Percentiles rank a stretch among this genome's conserved stretches.
Evolutionary conservation across 225 moss, liverwort and hornwort species (phyloP).

Genomic region (Pseudisothecium myosuroides): DNA sequence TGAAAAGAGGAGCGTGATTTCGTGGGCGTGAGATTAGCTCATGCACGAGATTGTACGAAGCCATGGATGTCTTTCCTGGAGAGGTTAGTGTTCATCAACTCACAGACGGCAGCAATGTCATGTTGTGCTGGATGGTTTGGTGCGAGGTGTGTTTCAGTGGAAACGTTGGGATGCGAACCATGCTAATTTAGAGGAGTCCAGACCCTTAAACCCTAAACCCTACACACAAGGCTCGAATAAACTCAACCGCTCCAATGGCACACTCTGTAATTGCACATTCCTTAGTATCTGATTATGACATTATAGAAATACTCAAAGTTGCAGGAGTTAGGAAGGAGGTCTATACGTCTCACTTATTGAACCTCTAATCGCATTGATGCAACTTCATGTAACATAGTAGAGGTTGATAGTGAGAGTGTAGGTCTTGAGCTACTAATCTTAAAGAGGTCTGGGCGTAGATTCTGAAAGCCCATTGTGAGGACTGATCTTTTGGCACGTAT

Average conservation of each 20-base stretch:
- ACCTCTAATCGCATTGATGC: not conserved
- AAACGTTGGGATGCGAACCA: not conserved
- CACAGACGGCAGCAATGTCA: slow-evolving; percentile 22
- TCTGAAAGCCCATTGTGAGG: not conserved
- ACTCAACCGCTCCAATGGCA: not conserved
- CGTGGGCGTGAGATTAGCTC: not conserved
- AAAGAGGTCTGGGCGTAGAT: not conserved
- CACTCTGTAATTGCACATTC: not conserved
- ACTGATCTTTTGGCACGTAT: not conserved
- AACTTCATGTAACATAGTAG: not conserved
- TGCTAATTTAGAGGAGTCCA: not conserved
- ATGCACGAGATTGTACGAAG: slow-evolving; percentile 17
- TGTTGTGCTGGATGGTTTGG: slow-evolving; percentile 6
- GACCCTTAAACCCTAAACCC: not conserved
- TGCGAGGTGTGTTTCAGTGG: slow-evolving; percentile 12
- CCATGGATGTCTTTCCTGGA: not conserved
- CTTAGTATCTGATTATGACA: not conserved
- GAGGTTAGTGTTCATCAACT: slow-evolving; percentile 4
- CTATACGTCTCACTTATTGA: not conserved
- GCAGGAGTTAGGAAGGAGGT: not conserved
- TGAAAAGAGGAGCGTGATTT: not conserved
- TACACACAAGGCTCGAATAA: not conserved
- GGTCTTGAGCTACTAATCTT: not conserved
- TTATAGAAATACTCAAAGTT: not conserved
- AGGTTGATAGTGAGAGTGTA: not conserved